These are phyloP conservation scores for Acacia pycnantha DNA, from an alignment of 331 rosid species.

Conservation along the genomic window DNA sequence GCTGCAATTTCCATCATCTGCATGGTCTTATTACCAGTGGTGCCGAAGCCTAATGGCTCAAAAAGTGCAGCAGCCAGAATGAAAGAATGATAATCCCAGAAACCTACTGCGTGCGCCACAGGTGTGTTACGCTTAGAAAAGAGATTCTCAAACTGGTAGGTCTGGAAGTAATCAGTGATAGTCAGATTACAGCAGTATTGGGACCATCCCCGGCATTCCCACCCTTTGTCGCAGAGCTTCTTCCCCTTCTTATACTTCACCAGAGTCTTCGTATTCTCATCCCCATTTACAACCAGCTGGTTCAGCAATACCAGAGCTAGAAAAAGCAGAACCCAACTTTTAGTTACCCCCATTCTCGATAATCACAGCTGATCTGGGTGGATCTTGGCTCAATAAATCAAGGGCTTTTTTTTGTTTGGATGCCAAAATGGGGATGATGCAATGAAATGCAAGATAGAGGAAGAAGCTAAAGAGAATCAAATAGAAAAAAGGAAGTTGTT, in stretches of 20 bases:
- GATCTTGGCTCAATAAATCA: background rate
- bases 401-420: background rate
- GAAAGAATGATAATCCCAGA: constrained; percentile 69
- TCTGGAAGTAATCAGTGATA: constrained; percentile 50
- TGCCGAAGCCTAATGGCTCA: constrained; percentile 31
- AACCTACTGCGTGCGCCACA: constrained; percentile 61
- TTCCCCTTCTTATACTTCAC: constrained; percentile 48
- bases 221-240: constrained; percentile 57
- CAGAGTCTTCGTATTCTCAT: constrained; percentile 32
- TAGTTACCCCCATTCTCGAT: background rate
- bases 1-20: constrained; percentile 48
- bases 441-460: background rate
- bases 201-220: constrained; percentile 61
- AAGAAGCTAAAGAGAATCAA: background rate
- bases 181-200: constrained; percentile 60
- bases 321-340: background rate
- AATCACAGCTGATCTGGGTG: background rate
- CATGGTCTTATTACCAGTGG: constrained; percentile 46
- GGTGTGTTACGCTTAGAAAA: constrained; percentile 62
- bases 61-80: constrained; percentile 48
- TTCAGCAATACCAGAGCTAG: constrained; percentile 14
- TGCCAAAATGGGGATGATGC: background rate
- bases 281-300: constrained; percentile 31
- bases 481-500: background rate
- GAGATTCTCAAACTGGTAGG: constrained; percentile 66